Evolutionary conservation across 2,329 filamentous ascomycete genomes (phyloP), one percentile per base, ranked within the genome.

Genomic region (Hypoxylon sp.): DNA sequence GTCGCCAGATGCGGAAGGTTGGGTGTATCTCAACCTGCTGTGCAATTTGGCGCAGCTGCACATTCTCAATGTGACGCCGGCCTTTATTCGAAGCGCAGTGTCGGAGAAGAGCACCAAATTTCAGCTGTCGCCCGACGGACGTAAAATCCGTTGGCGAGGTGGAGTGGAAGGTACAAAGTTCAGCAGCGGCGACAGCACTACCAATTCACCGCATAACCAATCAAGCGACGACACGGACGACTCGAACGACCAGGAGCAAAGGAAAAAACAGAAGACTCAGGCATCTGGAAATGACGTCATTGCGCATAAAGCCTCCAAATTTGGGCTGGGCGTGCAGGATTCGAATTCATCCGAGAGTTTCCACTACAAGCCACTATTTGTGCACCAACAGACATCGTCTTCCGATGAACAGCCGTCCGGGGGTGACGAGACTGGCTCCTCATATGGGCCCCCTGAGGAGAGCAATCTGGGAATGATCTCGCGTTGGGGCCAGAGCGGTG

Each of bases 31-130:
- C 5, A 96, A 96, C 71, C 80, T 96, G 0, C 83, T 96, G 1
- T 89, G 90, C 74, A 94, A 91, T 73, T 86, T 96, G 82, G 93
- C 93, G 0, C 93, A 96, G 78, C 81, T 96, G 16, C 93, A 96
- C 72, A 95, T 94, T 0, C 85, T 96, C 70, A 94, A 93, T 63
- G 92, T 96, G 1, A 94, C 93, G 0, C 85, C 90, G 0, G 88
- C 90, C 27, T 95, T 95, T 72, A 88, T 96, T 39, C 89, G 91
- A 62, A 86, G 87, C 34, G 91, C 93, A 0, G 83, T 96, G 1
- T 81, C 83, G 0, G 88, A 91, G 52, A 86, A 89, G 69, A 95
- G 92, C 72, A 85, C 86, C 19, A 91, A 91, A 71, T 89, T 97
- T 54, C 91, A 96, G 74, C 76, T 96, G 0, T 95, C 92, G 0